These are phyloP conservation scores for Monosporascus sp. DNA, from an alignment of 2,329 filamentous ascomycete species.

Conservation along the genomic window DNA sequence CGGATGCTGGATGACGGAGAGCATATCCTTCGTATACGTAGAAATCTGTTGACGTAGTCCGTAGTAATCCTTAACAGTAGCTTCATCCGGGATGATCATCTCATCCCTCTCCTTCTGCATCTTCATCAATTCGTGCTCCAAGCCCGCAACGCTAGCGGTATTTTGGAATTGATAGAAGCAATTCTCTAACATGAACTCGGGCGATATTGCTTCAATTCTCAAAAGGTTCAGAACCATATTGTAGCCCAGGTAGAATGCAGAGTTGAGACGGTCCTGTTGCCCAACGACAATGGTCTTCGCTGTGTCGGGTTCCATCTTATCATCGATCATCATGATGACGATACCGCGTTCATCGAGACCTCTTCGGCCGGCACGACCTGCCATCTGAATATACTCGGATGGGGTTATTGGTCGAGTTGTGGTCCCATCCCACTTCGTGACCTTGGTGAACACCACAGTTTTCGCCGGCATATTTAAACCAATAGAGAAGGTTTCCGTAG, in stretches of 20 bases:
- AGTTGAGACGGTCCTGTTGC: constrained; percentile 95
- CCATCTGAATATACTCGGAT: constrained; percentile 98
- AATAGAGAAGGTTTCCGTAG: constrained; percentile 98
- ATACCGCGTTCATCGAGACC: constrained; percentile 96
- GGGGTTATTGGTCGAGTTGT: constrained; percentile 79
- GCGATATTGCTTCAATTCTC: constrained; percentile 97
- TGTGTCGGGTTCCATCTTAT: constrained; percentile 90
- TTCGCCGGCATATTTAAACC: constrained; percentile 99
- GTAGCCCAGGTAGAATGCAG: constrained; percentile 94
- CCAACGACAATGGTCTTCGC: constrained; percentile 94
- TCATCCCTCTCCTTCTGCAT: constrained; percentile 70
- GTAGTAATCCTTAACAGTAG: constrained; percentile 90
- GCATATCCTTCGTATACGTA: constrained; percentile 82
- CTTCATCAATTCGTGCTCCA: constrained; percentile 78
- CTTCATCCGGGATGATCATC: constrained; percentile 78
- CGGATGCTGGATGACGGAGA: constrained; percentile 85
- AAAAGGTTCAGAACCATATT: constrained; percentile 98
- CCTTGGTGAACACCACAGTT: constrained; percentile 97
- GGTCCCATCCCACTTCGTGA: constrained; percentile 89
- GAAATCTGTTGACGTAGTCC: constrained; percentile 80
- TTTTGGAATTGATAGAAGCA: constrained; percentile 99
- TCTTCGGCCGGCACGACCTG: constrained; percentile 90
- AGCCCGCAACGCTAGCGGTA: constrained; percentile 72
- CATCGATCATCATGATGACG: constrained; percentile 99
- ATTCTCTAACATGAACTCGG: constrained; percentile 96